These are phyloP conservation scores for Hypocreales sp. DNA, from an alignment of 2,329 filamentous ascomycete species.

Conservation along the genomic window DNA sequence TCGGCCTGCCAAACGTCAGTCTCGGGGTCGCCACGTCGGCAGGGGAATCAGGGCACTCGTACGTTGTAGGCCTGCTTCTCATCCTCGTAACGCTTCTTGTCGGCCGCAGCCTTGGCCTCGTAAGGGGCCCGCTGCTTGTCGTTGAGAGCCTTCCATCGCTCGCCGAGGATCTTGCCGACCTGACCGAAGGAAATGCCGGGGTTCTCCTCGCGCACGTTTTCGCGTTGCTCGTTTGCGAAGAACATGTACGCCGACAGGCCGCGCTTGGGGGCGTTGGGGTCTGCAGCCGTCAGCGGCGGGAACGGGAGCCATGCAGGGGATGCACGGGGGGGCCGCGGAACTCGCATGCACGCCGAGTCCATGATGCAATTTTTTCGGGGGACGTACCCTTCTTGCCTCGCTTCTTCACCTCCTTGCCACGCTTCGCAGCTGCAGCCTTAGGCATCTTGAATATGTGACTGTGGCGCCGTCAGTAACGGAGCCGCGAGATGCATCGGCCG, in stretches of 20 bases:
- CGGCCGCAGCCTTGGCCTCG: constrained; percentile 86
- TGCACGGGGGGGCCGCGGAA: too few species aligned
- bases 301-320: constrained; percentile 2
- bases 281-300: constrained; percentile 26
- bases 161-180: constrained; percentile 94
- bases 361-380: too few species aligned
- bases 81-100: constrained; percentile 99
- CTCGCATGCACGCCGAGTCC: neutral
- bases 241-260: constrained; percentile 99
- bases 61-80: constrained; percentile 93
- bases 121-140: constrained; percentile 89
- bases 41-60: constrained; percentile 24
- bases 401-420: constrained; percentile 39
- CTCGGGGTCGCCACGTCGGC: too few species aligned
- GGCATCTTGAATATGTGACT: constrained; percentile 37
- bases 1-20: constrained; percentile 32
- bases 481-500: too few species aligned
- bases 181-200: constrained; percentile 96
- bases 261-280: constrained; percentile 97
- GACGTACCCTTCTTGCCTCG: constrained; percentile 46
- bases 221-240: constrained; percentile 98
- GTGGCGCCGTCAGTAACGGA: too few species aligned
- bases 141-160: constrained; percentile 94
- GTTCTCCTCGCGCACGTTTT: constrained; percentile 97
- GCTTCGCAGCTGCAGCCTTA: constrained; percentile 37